phyloP scores from a whole-genome alignment of 805 yeast genomes.

The Schwanniomyces vanrijiae region DNA sequence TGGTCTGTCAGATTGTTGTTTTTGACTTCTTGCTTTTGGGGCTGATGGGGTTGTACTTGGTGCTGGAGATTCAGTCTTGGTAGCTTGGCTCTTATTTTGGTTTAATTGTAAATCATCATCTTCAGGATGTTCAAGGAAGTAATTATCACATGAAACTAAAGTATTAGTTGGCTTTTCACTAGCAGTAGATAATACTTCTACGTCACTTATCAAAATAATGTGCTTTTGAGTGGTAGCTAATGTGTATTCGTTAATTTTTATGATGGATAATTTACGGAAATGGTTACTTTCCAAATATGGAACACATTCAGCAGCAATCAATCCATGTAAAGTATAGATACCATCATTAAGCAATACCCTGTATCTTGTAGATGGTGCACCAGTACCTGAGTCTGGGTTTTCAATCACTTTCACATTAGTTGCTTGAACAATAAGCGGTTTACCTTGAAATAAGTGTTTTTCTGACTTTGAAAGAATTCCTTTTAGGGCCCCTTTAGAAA shows the following conservation, averaged over 20 bases:
- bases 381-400: constrained; percentile 19
- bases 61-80: constrained; percentile 6
- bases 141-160: constrained; percentile 53
- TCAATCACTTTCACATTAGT: constrained; percentile 32
- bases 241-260: constrained; percentile 41
- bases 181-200: constrained; percentile 40
- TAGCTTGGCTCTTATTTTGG: constrained; percentile 11
- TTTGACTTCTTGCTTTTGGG: constrained; percentile 7
- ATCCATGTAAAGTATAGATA: constrained; percentile 33
- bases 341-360: constrained; percentile 43
- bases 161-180: constrained; percentile 38
- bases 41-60: constrained; percentile 10
- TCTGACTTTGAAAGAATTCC: constrained; percentile 25
- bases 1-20: constrained; percentile 22
- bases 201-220: constrained; percentile 47
- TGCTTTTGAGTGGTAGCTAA: constrained; percentile 50
- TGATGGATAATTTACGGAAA: constrained; percentile 44
- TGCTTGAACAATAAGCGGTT: constrained; percentile 34
- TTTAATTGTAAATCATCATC: constrained; percentile 38
- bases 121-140: constrained; percentile 58
- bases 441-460: constrained; percentile 20
- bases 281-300: constrained; percentile 42
- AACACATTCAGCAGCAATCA: constrained; percentile 42
- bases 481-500: constrained; percentile 23
- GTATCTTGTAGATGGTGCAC: constrained; percentile 21